Evolutionary conservation across 106 monocot genomes (phyloP), one percentile per base, ranked within the genome.

Genomic region (Hemerocallis citrina): DNA sequence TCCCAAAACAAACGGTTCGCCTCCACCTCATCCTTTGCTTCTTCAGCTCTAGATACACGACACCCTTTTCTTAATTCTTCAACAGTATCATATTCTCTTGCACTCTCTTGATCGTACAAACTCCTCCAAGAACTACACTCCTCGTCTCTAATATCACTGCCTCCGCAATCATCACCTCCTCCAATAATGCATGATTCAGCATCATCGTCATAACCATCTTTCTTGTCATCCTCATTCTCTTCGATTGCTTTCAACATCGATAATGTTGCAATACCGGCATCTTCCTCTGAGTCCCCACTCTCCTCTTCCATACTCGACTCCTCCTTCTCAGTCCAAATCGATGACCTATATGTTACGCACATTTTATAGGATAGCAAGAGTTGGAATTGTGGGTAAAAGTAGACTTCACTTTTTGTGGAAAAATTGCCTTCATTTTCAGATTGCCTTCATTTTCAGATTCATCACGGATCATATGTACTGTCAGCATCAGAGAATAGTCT

Each of bases 1-100:
- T 61, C 61, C 61, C 61, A 61, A 28, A 61, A 61, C 61, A 61
- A 28, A 6, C 61, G 34, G 7, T 61, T 27, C 0, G 7, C 13
- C 61, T 61, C 61, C 61, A 3, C 15, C 42, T 61, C 42, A 1
- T 5, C 61, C 39, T 2, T 13, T 25, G 5, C 24, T 27, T 61
- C 28, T 1, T 16, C 28, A 24, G n/a, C 12, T 0, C 14, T 39
- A 12, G 42, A 4, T 15, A 6, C 42, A 37, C 28, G 12, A 10
- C 59, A 11, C 0, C 37, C 37, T n/a, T 59, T 16, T 12, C 16
- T 14, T n/a, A n/a, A n/a, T 13, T 39, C 37, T 2, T 0, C 42
- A 12, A 5, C 3, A 1, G 30, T 30, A 2, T 27, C 61, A 28
- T 61, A 29, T 2, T 25, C 42, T 35, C 24, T 1, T 16, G 42